Conservation (phyloP, 352 stramenopile species). For the Elongisporangium anandrum region DNA sequence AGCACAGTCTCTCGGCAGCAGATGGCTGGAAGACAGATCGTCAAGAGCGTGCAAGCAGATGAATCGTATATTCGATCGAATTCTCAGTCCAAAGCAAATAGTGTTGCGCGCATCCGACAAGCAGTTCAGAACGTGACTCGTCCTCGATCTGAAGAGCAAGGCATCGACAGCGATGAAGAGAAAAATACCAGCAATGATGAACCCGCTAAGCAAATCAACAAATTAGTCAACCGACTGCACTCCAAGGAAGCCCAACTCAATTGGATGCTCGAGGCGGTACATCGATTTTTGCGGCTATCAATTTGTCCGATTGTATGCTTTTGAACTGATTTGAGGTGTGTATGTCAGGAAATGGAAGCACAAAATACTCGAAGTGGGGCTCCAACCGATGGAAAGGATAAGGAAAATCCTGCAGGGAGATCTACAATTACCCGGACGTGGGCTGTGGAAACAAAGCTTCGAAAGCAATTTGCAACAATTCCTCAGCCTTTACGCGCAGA, state of each 20-base stretch:
- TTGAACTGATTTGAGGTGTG: not conserved
- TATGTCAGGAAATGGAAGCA: conserved; percentile 61
- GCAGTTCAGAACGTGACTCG: not conserved
- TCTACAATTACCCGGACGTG: conserved; percentile 35
- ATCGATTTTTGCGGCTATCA: not conserved
- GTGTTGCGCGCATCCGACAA: not conserved
- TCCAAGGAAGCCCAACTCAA: conserved; percentile 59
- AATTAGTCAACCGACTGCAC: conserved; percentile 43
- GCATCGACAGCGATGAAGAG: conserved; percentile 3
- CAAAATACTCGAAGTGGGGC: conserved; percentile 54
- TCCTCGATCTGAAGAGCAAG: not conserved
- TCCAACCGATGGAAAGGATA: not conserved
- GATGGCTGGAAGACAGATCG: conserved; percentile 19
- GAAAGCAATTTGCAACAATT: conserved; percentile 9
- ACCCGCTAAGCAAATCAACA: conserved; percentile 27
- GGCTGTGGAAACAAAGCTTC: conserved; percentile 52
- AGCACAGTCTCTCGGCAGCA: conserved; percentile 17
- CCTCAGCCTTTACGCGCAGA: conserved; percentile 4
- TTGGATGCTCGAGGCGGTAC: conserved; percentile 68
- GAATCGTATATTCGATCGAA: not conserved
- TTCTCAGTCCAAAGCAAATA: not conserved
- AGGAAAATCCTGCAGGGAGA: conserved; percentile 8
- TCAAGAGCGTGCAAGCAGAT: conserved; percentile 5
- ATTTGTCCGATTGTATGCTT: not conserved
- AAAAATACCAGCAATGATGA: conserved; percentile 7